Evolutionary conservation across 495 filamentous ascomycete species (phyloP).

Genomic region (Glutinoglossum americanum): DNA sequence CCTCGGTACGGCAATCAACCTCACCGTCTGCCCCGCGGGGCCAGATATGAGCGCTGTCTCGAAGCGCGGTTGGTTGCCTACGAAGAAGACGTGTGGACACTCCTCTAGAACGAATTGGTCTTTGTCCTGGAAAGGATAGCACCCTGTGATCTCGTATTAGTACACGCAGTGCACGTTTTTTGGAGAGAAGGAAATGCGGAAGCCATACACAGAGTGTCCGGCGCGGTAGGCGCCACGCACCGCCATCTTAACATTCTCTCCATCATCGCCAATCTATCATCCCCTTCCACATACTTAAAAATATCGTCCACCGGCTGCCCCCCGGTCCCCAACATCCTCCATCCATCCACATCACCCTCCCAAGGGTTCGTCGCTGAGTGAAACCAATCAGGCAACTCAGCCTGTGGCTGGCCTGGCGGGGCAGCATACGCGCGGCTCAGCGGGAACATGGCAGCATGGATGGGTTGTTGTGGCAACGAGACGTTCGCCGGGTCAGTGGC

Average conservation of each 20-base stretch:
- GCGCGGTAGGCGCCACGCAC: conserved; percentile 79
- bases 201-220: conserved; percentile 78
- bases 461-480: conserved; percentile 58
- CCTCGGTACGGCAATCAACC: conserved; percentile 57
- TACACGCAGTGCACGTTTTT: not conserved
- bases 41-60: conserved; percentile 47
- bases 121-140: conserved; percentile 79
- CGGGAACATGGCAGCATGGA: conserved; percentile 68
- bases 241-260: conserved; percentile 84
- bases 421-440: conserved; percentile 44
- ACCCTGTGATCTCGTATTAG: conserved; percentile 34
- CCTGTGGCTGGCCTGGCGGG: conserved; percentile 20
- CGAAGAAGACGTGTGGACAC: conserved; percentile 81
- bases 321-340: conserved; percentile 60
- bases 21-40: conserved; percentile 39
- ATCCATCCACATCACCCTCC: conserved; percentile 73
- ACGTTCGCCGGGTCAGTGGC: conserved; percentile 58
- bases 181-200: not conserved
- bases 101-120: conserved; percentile 70
- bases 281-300: conserved; percentile 63
- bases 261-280: conserved; percentile 65
- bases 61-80: conserved; percentile 70
- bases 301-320: conserved; percentile 91
- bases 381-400: conserved; percentile 43
- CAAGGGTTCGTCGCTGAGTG: conserved; percentile 85